Evolutionary conservation across 192 early-diverging fungal genomes (phyloP).

Genomic region (Gonapodya sp.): DNA sequence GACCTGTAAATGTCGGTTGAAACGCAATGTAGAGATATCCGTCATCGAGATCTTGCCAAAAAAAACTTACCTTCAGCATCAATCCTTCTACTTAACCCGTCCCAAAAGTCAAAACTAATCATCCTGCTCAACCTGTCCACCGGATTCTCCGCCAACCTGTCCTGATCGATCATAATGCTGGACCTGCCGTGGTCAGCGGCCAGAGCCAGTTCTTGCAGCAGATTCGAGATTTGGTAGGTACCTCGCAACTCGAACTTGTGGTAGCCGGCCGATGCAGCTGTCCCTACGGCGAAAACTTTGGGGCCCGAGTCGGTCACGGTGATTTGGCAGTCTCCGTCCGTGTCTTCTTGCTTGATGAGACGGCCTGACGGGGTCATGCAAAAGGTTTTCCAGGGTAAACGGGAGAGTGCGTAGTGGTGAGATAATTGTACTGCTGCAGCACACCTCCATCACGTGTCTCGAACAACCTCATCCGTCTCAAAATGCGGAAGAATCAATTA

Average conservation of each 20-base stretch:
- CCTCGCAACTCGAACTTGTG: slow-evolving; percentile 84
- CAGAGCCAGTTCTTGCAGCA: slow-evolving; percentile 89
- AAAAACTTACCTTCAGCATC: slow-evolving; percentile 36
- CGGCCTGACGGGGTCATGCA: slow-evolving; percentile 13
- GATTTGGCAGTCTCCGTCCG: slow-evolving; percentile 89
- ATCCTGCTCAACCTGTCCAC: slow-evolving; percentile 79
- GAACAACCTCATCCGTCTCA: not conserved
- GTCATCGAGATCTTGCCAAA: not conserved
- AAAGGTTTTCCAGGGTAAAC: no score
- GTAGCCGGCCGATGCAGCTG: slow-evolving; percentile 76
- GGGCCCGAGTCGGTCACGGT: slow-evolving; percentile 87
- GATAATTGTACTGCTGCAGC: not conserved
- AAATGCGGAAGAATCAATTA: not conserved
- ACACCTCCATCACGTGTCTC: not conserved
- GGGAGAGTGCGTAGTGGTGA: no score
- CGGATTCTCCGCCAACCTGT: slow-evolving; percentile 87
- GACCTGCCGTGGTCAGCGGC: slow-evolving; percentile 79
- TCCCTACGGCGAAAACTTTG: slow-evolving; percentile 76
- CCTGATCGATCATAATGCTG: slow-evolving; percentile 81
- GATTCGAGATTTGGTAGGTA: slow-evolving; percentile 88
- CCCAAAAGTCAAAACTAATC: slow-evolving; percentile 93
- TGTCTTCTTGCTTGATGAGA: slow-evolving; percentile 88
- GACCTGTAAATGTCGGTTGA: slow-evolving; percentile 44
- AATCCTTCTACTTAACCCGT: slow-evolving; percentile 69
- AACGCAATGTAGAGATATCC: not conserved